Percentiles rank a stretch among this genome's conserved stretches.
These are phyloP conservation scores for Eurotiales sp. DNA, from an alignment of 2,329 filamentous ascomycete genomes.

Conservation along the genomic window DNA sequence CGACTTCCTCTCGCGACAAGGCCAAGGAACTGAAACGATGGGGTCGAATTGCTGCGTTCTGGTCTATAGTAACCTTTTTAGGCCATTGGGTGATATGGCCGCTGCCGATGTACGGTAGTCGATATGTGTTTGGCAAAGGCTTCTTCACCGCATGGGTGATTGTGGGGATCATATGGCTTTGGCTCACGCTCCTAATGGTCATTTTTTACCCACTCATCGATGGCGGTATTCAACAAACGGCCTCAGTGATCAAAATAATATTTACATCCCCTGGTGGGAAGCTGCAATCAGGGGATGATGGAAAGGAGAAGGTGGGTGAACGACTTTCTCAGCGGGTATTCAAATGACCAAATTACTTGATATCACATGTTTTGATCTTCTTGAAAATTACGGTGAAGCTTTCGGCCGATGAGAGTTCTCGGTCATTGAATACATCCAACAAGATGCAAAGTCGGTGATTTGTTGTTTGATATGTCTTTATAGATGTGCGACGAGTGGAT, in stretches of 20 bases:
- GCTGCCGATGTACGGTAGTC: conserved; percentile 52
- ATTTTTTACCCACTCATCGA: conserved; percentile 51
- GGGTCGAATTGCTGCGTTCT: conserved; percentile 44
- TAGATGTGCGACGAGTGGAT: too few species aligned
- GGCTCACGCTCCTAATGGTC: conserved; percentile 48
- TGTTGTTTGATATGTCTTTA: too few species aligned
- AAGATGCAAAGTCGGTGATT: too few species aligned
- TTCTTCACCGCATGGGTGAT: conserved; percentile 53
- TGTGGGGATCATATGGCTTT: conserved; percentile 52
- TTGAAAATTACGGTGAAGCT: too few species aligned
- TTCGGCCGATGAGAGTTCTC: too few species aligned
- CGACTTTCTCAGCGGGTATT: too few species aligned
- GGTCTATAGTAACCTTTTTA: conserved; percentile 49
- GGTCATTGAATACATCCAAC: too few species aligned
- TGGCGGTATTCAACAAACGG: conserved; percentile 35
- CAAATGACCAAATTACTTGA: too few species aligned
- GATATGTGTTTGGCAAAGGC: conserved; percentile 47
- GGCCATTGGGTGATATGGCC: conserved; percentile 56
- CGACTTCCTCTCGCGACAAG: conserved; percentile 22
- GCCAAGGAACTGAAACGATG: conserved; percentile 42
- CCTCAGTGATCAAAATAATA: conserved; percentile 16
- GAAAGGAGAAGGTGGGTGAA: too few species aligned
- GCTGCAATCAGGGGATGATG: too few species aligned
- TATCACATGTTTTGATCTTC: too few species aligned
- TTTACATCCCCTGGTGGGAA: too few species aligned